Percentiles rank a stretch among this genome's conserved stretches.
Evolutionary conservation across 768 basidiomycete genomes (phyloP).

Genomic region (Boletus patriciae): DNA sequence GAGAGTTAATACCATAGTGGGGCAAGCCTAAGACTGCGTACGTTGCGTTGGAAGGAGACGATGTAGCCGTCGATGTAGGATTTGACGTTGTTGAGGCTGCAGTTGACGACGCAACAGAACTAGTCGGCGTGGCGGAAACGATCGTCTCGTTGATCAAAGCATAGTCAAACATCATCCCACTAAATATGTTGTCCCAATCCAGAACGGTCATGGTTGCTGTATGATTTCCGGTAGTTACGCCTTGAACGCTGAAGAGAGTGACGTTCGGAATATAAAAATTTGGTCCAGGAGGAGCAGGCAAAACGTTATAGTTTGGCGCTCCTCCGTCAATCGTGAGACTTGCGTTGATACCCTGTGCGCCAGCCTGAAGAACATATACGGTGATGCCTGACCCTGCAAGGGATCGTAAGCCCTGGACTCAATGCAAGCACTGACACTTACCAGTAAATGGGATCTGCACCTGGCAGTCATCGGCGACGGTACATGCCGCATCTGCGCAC

Average conservation of each 20-base stretch:
- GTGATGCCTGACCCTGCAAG: slow-evolving; percentile 19
- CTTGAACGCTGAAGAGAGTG: slow-evolving; percentile 15
- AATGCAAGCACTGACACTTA: not conserved
- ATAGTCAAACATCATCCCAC: slow-evolving; percentile 23
- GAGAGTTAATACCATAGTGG: not conserved
- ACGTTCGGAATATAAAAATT: slow-evolving; percentile 12
- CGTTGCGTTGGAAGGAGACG: not conserved
- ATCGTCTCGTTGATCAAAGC: slow-evolving; percentile 17
- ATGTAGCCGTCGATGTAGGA: not conserved
- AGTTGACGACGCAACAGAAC: not conserved
- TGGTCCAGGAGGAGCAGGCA: slow-evolving; percentile 16
- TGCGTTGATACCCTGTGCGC: slow-evolving; percentile 15
- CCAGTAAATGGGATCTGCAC: slow-evolving; percentile 18
- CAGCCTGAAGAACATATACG: slow-evolving; percentile 22
- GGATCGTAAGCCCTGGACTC: not conserved
- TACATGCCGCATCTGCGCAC: slow-evolving; percentile 13
- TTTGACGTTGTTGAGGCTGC: not conserved
- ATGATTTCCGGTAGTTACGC: slow-evolving; percentile 16
- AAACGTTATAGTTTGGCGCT: not conserved
- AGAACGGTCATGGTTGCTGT: slow-evolving; percentile 11
- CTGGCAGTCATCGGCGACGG: slow-evolving; percentile 9
- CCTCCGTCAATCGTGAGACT: slow-evolving; percentile 16
- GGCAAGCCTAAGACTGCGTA: not conserved
- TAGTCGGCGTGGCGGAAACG: not conserved
- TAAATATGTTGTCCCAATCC: slow-evolving; percentile 12